phyloP scores from a whole-genome alignment of 768 basidiomycete species.

The Bullera alba region DNA sequence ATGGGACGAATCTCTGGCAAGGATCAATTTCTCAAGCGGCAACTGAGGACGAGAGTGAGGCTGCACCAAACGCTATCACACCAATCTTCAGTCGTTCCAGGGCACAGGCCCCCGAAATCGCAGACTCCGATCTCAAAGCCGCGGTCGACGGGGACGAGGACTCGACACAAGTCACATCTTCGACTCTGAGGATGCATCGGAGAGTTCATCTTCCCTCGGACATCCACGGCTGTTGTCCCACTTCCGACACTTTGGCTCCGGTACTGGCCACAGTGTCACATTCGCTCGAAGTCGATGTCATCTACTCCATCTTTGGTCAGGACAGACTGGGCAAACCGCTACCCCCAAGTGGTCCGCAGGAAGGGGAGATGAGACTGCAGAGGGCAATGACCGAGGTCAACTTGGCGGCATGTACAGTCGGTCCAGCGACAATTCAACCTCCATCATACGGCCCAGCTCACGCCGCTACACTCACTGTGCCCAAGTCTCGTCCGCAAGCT shows the following conservation, averaged over 20 bases:
- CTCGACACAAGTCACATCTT: not conserved
- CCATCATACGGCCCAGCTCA: not conserved
- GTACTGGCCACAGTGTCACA: conserved; percentile 3
- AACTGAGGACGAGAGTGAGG: not conserved
- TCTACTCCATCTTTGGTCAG: conserved; percentile 5
- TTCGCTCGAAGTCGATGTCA: conserved; percentile 1
- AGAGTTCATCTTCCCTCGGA: conserved; percentile 3
- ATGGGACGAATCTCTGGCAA: not conserved
- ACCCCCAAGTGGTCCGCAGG: not conserved
- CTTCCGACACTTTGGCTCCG: not conserved
- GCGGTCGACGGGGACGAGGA: not conserved
- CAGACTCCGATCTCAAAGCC: not conserved
- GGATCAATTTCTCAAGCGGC: not conserved
- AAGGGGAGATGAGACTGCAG: conserved; percentile 1
- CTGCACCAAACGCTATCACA: not conserved
- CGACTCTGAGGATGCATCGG: not conserved
- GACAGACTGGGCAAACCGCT: conserved; percentile 1
- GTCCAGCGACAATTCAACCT: not conserved
- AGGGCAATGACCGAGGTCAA: not conserved
- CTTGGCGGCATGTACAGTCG: not conserved
- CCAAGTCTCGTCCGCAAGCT: not conserved
- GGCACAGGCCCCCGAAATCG: not conserved
- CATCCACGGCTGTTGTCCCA: not conserved
- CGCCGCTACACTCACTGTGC: not conserved
- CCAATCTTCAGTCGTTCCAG: not conserved